Base-by-base conservation (phyloP, 306 rosid genomes). In the Prunus campanulata region DNA sequence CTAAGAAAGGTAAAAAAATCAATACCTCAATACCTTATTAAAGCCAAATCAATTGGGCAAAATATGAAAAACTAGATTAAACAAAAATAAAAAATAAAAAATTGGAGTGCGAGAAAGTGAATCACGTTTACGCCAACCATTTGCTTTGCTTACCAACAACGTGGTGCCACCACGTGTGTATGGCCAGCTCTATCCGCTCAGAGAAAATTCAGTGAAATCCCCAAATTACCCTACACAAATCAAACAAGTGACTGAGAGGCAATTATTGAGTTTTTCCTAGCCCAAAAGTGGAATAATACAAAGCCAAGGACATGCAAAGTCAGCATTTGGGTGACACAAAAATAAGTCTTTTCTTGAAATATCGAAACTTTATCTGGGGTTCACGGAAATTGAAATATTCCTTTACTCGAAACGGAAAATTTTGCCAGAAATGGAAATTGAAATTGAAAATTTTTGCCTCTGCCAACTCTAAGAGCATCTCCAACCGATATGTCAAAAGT, bases 161-260 rank as follows among this genome's bases (percentile, higher is more conserved):
- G 63, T 72, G 39, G 80, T n/a, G 15, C 57, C n/a, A 75, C 42
- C 68, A 57, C 51, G 50, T 39, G 51, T 25, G 7, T 35, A 46
- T 61, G 64, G 47, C 69, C 25, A 20, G 64, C 22, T 27, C 74
- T 29, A 27, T 72, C 78, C 61, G 25, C 30, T 50, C 65, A 3
- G 30, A 54, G 15, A 60, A 25, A 27, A 60, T 60, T 27, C 11
- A 60, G 1, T 35, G 42, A 60, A 25, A 25, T 73, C 20, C 67
- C 74, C 15, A 66, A 57, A 30, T 22, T 19, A 68, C 73, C 83
- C 65, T 13, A 27, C 11, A 2, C 9, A 22, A 11, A 9, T 1
- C 3, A 12, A 42, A 18, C 24, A 20, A 67, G 8, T 25, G 59
- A 67, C 4, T 25, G 59, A 46, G n/a, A 8, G 32, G 54, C 29